Conservation (phyloP, 1,284 basidiomycete genomes). For the Mycena citricolor region DNA sequence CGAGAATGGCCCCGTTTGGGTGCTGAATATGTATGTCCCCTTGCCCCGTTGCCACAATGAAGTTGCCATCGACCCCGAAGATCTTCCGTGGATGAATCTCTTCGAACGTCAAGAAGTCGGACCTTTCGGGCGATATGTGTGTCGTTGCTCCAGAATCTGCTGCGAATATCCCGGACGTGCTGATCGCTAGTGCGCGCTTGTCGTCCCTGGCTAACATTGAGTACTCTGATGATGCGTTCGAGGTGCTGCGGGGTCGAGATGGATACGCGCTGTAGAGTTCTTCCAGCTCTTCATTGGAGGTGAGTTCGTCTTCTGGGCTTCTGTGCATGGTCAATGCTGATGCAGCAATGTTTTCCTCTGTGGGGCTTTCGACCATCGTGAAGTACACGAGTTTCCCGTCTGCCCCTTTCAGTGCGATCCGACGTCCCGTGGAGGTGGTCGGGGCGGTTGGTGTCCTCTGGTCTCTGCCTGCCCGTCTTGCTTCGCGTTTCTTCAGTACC, state of each 20-base stretch:
- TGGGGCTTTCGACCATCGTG: conserved; percentile 11
- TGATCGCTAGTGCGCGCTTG: background rate
- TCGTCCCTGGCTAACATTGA: conserved; percentile 1
- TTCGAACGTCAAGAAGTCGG: conserved; percentile 4
- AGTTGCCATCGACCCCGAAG: conserved; percentile 4
- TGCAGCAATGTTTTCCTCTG: background rate
- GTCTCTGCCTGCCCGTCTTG: background rate
- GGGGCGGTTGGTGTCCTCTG: background rate
- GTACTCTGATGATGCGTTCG: background rate
- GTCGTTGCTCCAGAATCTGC: conserved; percentile 7
- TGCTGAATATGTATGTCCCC: conserved; percentile 1
- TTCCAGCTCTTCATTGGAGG: conserved; percentile 1
- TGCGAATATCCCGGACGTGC: background rate
- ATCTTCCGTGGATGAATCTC: conserved; percentile 6
- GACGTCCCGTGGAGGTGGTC: background rate
- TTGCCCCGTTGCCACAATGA: conserved; percentile 1
- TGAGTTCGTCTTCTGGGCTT: background rate
- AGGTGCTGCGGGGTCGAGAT: background rate
- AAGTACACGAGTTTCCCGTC: conserved; percentile 9
- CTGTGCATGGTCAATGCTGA: background rate
- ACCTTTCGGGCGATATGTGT: background rate
- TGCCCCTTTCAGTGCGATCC: conserved; percentile 6
- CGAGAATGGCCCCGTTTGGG: background rate
- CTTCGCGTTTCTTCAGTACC: conserved; percentile 24
- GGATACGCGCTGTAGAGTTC: conserved; percentile 1